phyloP scores from a whole-genome alignment of 2,329 filamentous ascomycete genomes.

The Elsinoe necatrix region DNA sequence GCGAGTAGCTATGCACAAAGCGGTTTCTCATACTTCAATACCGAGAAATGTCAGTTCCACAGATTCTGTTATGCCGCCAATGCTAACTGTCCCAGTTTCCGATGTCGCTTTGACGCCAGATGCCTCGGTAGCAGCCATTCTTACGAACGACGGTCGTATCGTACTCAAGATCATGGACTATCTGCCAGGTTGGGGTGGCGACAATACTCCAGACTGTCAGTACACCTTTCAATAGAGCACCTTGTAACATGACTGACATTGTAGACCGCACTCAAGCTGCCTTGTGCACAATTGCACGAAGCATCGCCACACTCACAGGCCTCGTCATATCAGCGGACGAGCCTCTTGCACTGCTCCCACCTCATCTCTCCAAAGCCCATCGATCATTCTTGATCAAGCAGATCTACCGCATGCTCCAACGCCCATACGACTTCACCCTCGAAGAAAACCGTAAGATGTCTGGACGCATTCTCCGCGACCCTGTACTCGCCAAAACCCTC shows the following conservation, averaged over 20 bases:
- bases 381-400: conserved; percentile 55
- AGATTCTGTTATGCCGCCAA: conserved; percentile 39
- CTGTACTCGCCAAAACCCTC: conserved; percentile 63
- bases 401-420: conserved; percentile 62
- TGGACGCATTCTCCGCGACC: conserved; percentile 59
- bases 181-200: conserved; percentile 23
- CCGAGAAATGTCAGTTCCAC: conserved; percentile 39
- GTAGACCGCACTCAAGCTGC: conserved; percentile 22
- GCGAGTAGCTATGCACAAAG: conserved; percentile 66
- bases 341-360: conserved; percentile 36
- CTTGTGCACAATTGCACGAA: conserved; percentile 28
- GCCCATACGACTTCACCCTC: conserved; percentile 73
- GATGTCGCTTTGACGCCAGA: conserved; percentile 42
- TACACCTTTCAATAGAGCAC: not conserved
- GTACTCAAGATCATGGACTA: conserved; percentile 37
- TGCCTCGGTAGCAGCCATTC: conserved; percentile 37
- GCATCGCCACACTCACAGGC: conserved; percentile 29
- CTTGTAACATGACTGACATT: not conserved
- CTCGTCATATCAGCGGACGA: conserved; percentile 43
- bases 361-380: conserved; percentile 45
- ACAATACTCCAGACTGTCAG: not conserved
- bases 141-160: conserved; percentile 37
- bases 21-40: conserved; percentile 63
- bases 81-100: conserved; percentile 16
- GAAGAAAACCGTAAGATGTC: conserved; percentile 57